Percentiles rank a stretch among this genome's conserved stretches.
phyloP scores from a whole-genome alignment of 129 eudicot species.

The Centrapalus pauciflorus region DNA sequence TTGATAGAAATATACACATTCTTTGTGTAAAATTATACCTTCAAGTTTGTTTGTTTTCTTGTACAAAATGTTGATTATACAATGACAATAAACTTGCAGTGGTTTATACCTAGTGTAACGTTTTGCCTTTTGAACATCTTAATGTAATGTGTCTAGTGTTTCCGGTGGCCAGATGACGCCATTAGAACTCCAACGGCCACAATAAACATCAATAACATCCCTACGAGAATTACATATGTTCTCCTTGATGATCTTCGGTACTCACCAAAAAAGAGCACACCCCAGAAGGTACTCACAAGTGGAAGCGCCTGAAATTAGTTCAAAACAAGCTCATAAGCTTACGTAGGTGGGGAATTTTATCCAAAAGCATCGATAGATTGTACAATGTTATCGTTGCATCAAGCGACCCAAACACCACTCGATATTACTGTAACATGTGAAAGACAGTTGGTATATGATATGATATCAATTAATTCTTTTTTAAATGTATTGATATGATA shows the following conservation, averaged over 20 bases:
- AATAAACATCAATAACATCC: slow-evolving; percentile 75
- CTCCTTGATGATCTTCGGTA: slow-evolving; percentile 68
- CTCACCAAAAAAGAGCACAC: slow-evolving; percentile 80
- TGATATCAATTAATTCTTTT: no score
- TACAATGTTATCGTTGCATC: no score
- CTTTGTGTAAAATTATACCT: slow-evolving; percentile 1
- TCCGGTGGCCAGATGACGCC: slow-evolving; percentile 80
- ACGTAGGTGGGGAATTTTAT: background rate
- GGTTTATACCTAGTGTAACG: background rate
- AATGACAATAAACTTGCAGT: background rate
- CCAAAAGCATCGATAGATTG: background rate
- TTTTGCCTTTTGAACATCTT: background rate
- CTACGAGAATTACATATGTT: slow-evolving; percentile 50
- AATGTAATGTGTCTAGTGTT: slow-evolving; percentile 11
- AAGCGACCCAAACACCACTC: no score
- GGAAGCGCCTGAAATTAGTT: slow-evolving; percentile 65
- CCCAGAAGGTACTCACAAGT: slow-evolving; percentile 93
- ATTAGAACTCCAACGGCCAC: slow-evolving; percentile 79
- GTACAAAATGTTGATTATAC: slow-evolving; percentile 12
- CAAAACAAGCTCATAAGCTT: slow-evolving; percentile 1
- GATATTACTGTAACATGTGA: no score
- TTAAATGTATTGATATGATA: no score
- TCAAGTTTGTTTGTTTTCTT: background rate
- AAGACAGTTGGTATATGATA: no score
- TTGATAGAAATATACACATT: no score